Evolutionary conservation across 805 yeast species (phyloP), one percentile per base, ranked within the genome.

Genomic region (Jamesozyma spencerorum): DNA sequence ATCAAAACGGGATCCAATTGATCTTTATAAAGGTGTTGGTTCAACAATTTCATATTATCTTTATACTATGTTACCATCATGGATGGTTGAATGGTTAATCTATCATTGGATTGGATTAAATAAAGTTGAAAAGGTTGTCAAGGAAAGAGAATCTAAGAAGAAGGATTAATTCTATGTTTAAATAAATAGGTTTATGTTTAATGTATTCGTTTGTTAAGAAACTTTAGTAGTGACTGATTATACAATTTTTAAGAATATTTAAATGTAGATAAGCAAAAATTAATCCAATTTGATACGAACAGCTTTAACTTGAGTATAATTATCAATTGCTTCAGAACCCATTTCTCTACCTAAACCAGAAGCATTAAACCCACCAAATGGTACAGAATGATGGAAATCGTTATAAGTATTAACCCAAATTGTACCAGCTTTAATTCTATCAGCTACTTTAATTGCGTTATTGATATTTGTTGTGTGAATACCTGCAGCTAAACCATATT

Each of bases 331-430:
- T 53, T 85, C 88, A 43, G 76, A 77, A 55, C 95, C 95, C 72
- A 87, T 77, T 71, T 87, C 97, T 60, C 94, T 75, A 56, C 96
- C 96, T 44, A 81, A 67, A 62, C 97, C 97, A 46, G 90, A 79
- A 70, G 77, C 74, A 63, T 85, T 84, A 69, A 69, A 83, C 37
- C 97, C 97, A 52, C 96, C 95, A 60, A 87, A 87, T 55, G 97
- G 97, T 59, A 86, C 79, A 63, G 78, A 74, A 51, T 72, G 78
- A 63, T 86, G 88, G 71, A 85, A 81, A 56, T 83, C 86, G 67
- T 86, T 86, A 65, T 85, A 81, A 41, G 86, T 78, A 72, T 84
- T 84, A 51, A 82, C 72, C 85, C 90, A 85, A 48, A 84, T 75
- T 37, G 90, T 77, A 66, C 94, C 94, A 43, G 88, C 81, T 57